Evolutionary conservation across 2,329 filamentous ascomycete species (phyloP).

Genomic region (Colletotrichum sp.): DNA sequence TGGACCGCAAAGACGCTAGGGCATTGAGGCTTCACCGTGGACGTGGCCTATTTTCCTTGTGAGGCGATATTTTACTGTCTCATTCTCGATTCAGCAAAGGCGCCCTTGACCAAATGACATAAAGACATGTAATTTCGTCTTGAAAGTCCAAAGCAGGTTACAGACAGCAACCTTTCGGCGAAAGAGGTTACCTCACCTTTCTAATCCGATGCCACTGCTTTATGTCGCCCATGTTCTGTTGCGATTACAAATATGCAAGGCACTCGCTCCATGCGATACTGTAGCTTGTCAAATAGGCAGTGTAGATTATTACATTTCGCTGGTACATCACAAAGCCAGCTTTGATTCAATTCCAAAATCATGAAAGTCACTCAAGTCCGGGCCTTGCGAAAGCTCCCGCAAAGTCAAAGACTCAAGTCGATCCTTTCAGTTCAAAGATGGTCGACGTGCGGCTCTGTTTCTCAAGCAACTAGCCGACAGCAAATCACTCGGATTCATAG

Average conservation of each 20-base stretch:
- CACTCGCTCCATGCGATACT: rapidly evolving
- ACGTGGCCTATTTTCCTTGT: neutral
- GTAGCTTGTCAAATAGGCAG: neutral
- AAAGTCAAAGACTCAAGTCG: neutral
- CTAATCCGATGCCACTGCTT: neutral
- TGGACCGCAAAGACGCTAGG: too few relatives aligned
- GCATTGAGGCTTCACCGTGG: neutral
- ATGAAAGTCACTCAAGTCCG: too few relatives aligned
- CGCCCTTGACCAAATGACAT: rapidly evolving
- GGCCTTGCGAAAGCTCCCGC: too few relatives aligned
- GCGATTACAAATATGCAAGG: rapidly evolving
- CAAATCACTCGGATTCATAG: neutral
- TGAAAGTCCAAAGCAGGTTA: neutral
- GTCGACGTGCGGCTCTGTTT: rapidly evolving
- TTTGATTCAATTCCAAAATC: neutral
- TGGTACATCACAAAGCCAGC: neutral
- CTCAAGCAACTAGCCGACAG: neutral
- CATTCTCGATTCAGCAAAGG: rapidly evolving
- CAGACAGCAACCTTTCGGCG: rapidly evolving
- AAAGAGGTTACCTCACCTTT: neutral
- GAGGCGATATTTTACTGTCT: rapidly evolving
- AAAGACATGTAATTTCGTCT: neutral
- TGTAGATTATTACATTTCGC: neutral
- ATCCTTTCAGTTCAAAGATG: neutral
- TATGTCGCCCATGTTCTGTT: neutral